phyloP scores from a whole-genome alignment of 1,284 basidiomycete species.

The Pascua sp. region DNA sequence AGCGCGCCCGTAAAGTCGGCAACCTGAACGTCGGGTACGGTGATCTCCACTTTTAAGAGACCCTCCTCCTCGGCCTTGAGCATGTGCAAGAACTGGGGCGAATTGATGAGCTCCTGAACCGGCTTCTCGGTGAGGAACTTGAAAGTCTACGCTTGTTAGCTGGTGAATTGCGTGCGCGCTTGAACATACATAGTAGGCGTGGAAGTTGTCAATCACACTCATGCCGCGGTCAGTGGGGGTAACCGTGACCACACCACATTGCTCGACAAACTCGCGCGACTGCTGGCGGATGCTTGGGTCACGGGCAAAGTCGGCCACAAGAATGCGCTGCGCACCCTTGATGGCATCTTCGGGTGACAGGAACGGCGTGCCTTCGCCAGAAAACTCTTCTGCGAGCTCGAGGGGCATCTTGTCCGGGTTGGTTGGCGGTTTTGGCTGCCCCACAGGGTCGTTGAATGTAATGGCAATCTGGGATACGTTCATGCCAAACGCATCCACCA shows the following conservation, averaged over 20 bases:
- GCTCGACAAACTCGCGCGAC: slow-evolving; percentile 72
- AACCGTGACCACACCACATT: slow-evolving; percentile 74
- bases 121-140: slow-evolving; percentile 89
- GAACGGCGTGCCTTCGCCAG: slow-evolving; percentile 33
- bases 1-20: slow-evolving; percentile 64
- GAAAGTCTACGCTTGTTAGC: slow-evolving; percentile 57
- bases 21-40: slow-evolving; percentile 59
- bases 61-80: slow-evolving; percentile 85
- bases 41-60: slow-evolving; percentile 73
- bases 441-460: slow-evolving; percentile 36
- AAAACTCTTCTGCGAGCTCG: slow-evolving; percentile 47
- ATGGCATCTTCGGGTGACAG: slow-evolving; percentile 33
- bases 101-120: slow-evolving; percentile 64
- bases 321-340: slow-evolving; percentile 65
- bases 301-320: slow-evolving; percentile 86
- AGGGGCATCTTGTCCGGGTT: slow-evolving; percentile 37
- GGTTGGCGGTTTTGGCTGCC: slow-evolving; percentile 27
- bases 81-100: slow-evolving; percentile 84
- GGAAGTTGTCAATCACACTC: slow-evolving; percentile 81
- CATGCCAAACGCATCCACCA: slow-evolving; percentile 44
- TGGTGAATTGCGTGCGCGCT: too few relatives aligned
- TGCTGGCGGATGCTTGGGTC: slow-evolving; percentile 84
- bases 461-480: slow-evolving; percentile 32
- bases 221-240: slow-evolving; percentile 89
- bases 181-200: slow-evolving; percentile 66